These are phyloP conservation scores for Malus sylvestris DNA, from an alignment of 306 rosid species.

Conservation along the genomic window DNA sequence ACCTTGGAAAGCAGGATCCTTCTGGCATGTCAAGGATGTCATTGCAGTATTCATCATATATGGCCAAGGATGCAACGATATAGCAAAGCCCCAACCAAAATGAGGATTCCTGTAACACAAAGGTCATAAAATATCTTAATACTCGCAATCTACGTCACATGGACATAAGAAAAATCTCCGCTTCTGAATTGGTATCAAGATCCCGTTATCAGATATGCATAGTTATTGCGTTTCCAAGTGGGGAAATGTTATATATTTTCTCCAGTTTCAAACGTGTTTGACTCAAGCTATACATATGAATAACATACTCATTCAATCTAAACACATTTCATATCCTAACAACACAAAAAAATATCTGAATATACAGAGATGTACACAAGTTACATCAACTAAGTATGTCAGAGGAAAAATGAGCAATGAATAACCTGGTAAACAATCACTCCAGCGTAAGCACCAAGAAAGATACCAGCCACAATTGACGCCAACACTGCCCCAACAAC, in stretches of 20 bases:
- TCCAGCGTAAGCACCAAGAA: slow-evolving; percentile 82
- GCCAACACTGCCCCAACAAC: slow-evolving; percentile 71
- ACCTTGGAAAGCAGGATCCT: slow-evolving; percentile 98
- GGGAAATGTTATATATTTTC: too few relatives aligned
- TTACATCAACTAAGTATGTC: neutral
- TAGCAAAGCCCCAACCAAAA: slow-evolving; percentile 54
- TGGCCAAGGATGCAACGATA: slow-evolving; percentile 66
- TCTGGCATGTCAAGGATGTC: slow-evolving; percentile 91
- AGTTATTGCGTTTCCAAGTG: too few relatives aligned
- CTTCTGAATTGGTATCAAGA: too few relatives aligned
- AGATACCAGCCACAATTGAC: slow-evolving; percentile 60
- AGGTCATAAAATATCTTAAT: slow-evolving; percentile 17
- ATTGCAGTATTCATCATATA: slow-evolving; percentile 91
- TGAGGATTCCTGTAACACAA: slow-evolving; percentile 73
- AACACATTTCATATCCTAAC: too few relatives aligned
- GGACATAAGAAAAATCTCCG: neutral
- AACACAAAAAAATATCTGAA: neutral
- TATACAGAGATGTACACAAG: neutral
- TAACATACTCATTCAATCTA: too few relatives aligned
- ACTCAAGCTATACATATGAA: too few relatives aligned
- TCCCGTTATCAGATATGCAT: too few relatives aligned
- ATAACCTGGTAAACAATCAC: slow-evolving; percentile 76
- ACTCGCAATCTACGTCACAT: neutral
- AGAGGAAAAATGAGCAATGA: neutral
- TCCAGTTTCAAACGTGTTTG: too few relatives aligned